phyloP scores from a whole-genome alignment of 345 rosid species.

The Euphorbia pulcherrima region DNA sequence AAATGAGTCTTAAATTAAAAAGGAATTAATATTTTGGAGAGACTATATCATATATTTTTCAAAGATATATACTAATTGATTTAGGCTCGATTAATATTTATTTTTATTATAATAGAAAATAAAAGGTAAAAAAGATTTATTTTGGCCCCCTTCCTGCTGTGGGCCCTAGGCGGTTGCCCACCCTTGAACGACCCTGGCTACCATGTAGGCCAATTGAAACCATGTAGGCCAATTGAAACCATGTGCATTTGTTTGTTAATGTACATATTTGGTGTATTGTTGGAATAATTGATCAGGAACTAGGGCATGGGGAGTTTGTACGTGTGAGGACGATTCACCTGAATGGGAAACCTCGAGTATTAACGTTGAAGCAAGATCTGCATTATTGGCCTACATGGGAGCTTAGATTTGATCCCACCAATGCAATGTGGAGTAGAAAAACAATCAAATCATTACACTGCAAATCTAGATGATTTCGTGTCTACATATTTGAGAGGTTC shows the following conservation, averaged over 20 bases:
- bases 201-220: no score
- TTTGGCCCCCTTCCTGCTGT: no score
- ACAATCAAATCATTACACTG: constrained; percentile 51
- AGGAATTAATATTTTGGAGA: no score
- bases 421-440: constrained; percentile 65
- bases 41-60: no score
- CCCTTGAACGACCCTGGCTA: no score
- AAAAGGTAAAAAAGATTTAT: no score
- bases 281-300: constrained; percentile 42
- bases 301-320: constrained; percentile 80
- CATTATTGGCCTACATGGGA: constrained; percentile 98
- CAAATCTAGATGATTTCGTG: not conserved
- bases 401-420: constrained; percentile 68
- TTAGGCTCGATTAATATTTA: no score
- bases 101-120: no score
- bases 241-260: not conserved
- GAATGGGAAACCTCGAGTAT: constrained; percentile 82
- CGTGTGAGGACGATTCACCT: constrained; percentile 79
- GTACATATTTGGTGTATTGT: not conserved
- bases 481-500: not conserved
- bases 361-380: constrained; percentile 86
- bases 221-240: not conserved
- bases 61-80: no score
- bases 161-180: no score
- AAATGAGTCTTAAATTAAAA: no score